Base-by-base conservation (phyloP, 345 rosid species). In the Lepidium aucheri region DNA sequence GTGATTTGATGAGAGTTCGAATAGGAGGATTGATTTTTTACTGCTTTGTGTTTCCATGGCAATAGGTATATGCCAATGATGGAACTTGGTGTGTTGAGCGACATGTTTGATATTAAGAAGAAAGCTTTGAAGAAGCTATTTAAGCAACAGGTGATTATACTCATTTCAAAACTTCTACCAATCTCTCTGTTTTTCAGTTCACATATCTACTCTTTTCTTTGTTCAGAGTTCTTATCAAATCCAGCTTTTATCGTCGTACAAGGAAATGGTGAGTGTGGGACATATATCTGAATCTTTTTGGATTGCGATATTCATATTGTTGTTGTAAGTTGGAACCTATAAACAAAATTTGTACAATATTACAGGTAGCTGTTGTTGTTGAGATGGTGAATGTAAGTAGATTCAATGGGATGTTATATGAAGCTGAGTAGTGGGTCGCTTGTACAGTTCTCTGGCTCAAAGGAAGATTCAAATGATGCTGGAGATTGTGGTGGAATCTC, bases 401-500 rank as follows among this genome's bases (percentile, higher is more conserved):
- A 75, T 81, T 81, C 92, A 35, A 77, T 93, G 85, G 83, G 95
- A 72, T 80, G 88, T 47, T 94, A 75, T 69, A 62, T 67, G 17
- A 85, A 84, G 76, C 57, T 75, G 18, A 51, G 66, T 56, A 70
- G 53, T 53, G 83, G 89, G 61, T 80, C 86, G 8, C 70, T 94
- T 46, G 28, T 85, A 63, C 84, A 88, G 33, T 94, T 90, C 80
- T 88, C 86, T 50, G 69, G 51, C 64, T 71, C 44, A 47, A 77
- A 76, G 12, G 85, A 77, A 54, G 80, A 85, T 68, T 54, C 43
- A 9, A 77, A 75, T 32, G 97, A 90, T 58, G 54, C 53, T 53
- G 96, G 95, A 67, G 96, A 94, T 63, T 86, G 97, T 28, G 84
- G 83, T 15, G 97, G 88, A 43, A 68, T 83, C 67, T 86, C 85